Conservation (phyloP, 495 filamentous ascomycete species). For the Neurospora discreta region DNA sequence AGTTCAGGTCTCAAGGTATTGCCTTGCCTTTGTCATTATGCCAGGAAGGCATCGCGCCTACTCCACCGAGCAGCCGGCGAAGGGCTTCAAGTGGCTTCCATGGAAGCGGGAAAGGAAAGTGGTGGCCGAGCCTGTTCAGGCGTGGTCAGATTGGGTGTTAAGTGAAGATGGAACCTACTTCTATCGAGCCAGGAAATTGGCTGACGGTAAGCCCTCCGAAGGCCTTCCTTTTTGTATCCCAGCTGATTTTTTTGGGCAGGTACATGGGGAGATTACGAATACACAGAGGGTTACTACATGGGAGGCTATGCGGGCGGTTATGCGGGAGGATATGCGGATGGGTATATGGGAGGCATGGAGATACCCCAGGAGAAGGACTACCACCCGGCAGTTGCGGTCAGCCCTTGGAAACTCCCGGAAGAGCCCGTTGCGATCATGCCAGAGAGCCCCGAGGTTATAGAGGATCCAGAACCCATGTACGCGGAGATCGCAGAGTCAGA, state of each 20-base stretch:
- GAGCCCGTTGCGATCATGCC: background rate
- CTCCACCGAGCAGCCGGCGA: background rate
- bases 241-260: background rate
- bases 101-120: background rate
- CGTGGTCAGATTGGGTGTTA: background rate
- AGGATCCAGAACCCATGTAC: background rate
- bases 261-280: background rate
- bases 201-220: background rate
- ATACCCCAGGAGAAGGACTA: background rate
- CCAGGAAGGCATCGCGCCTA: background rate
- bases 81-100: background rate
- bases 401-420: background rate
- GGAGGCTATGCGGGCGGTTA: background rate
- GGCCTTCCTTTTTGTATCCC: background rate
- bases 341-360: background rate
- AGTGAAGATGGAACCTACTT: background rate
- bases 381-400: background rate
- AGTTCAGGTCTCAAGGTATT: background rate
- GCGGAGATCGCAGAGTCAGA: background rate
- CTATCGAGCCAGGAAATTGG: background rate
- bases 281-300: background rate
- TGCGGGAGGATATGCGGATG: background rate
- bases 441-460: background rate
- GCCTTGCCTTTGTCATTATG: background rate
- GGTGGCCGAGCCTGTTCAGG: background rate